Conservation (phyloP, 2,329 filamentous ascomycete genomes). For the Alternaria arborescens region DNA sequence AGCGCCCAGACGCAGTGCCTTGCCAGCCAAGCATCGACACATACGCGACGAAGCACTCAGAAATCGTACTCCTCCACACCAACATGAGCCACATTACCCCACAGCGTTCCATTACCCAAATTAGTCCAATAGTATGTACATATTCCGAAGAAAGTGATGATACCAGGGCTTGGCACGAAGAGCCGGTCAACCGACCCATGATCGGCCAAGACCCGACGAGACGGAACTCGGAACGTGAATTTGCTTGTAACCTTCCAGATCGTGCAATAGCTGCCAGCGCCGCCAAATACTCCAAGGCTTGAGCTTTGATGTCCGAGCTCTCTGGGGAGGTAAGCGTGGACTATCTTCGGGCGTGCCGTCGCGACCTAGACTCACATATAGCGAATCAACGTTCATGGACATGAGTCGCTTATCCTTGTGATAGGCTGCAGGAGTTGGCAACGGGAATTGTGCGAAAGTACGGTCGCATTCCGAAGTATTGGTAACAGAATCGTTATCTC, state of each 20-base stretch:
- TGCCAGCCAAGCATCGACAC: conserved; percentile 18
- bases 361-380: neutral
- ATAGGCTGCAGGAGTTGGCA: conserved; percentile 1
- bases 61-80: conserved; percentile 20
- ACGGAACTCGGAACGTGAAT: conserved; percentile 31
- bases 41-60: conserved; percentile 25
- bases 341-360: neutral
- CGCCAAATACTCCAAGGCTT: conserved; percentile 32
- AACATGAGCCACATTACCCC: conserved; percentile 8
- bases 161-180: conserved; percentile 8
- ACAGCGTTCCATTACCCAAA: neutral
- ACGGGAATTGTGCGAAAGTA: conserved; percentile 1
- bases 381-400: conserved; percentile 5
- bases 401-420: neutral
- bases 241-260: conserved; percentile 32
- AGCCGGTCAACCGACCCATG: conserved; percentile 21
- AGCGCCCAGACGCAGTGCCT: conserved; percentile 17
- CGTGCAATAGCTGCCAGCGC: conserved; percentile 25
- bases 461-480: conserved; percentile 1
- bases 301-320: neutral
- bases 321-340: neutral
- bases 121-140: conserved; percentile 6
- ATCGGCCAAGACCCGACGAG: conserved; percentile 23
- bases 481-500: conserved; percentile 29
- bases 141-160: conserved; percentile 4